Conservation (phyloP, 2,329 filamentous ascomycete genomes). For the Cladosporium austrohemisphaericum region DNA sequence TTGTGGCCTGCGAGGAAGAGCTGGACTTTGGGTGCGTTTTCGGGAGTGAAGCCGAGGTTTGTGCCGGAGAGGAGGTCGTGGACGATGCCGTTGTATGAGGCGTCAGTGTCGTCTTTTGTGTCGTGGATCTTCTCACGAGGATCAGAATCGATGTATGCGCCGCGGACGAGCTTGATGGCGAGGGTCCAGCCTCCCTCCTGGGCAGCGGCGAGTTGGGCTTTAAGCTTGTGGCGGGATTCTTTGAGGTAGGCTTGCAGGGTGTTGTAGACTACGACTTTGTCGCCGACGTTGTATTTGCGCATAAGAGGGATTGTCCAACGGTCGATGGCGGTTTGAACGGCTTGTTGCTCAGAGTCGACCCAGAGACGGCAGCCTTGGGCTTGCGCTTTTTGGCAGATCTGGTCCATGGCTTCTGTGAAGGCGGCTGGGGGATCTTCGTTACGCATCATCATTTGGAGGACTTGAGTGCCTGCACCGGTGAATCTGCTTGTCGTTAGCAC, state of each 20-base stretch:
- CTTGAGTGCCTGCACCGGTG: slow-evolving; percentile 47
- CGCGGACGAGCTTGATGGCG: slow-evolving; percentile 56
- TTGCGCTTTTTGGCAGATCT: slow-evolving; percentile 43
- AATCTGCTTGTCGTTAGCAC: slow-evolving; percentile 31
- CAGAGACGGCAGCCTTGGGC: slow-evolving; percentile 45
- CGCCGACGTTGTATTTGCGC: slow-evolving; percentile 36
- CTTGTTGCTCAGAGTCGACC: slow-evolving; percentile 54
- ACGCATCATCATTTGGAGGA: slow-evolving; percentile 40
- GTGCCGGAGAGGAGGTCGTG: slow-evolving; percentile 55
- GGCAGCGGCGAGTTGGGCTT: slow-evolving; percentile 46
- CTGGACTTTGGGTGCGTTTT: slow-evolving; percentile 43
- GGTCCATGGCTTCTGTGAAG: slow-evolving; percentile 42
- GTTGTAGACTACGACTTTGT: slow-evolving; percentile 67
- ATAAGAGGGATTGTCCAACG: slow-evolving; percentile 66
- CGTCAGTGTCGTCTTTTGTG: slow-evolving; percentile 52
- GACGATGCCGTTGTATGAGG: slow-evolving; percentile 68
- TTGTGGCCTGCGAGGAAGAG: slow-evolving; percentile 84
- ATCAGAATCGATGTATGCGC: slow-evolving; percentile 54
- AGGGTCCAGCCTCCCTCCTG: slow-evolving; percentile 48
- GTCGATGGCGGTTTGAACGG: slow-evolving; percentile 51
- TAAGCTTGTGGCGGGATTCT: slow-evolving; percentile 41
- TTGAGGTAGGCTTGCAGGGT: slow-evolving; percentile 60
- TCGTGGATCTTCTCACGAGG: slow-evolving; percentile 49
- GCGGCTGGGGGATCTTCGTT: slow-evolving; percentile 38
- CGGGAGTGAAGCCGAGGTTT: slow-evolving; percentile 23